Evolutionary conservation across 2,329 filamentous ascomycete genomes (phyloP).

Genomic region (Curvularia spicifera): DNA sequence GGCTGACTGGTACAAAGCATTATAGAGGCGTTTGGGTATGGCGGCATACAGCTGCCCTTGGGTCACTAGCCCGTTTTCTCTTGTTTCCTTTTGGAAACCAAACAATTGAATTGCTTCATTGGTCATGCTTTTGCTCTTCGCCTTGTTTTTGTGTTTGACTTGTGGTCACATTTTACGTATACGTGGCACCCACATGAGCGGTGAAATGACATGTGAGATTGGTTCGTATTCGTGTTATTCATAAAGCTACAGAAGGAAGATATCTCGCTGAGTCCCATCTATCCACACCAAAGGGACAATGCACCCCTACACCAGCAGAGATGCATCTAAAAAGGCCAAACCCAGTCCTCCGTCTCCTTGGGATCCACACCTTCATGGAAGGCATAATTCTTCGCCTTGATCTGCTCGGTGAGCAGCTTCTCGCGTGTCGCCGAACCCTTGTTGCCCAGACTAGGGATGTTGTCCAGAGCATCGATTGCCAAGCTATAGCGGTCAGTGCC

Average conservation of each 20-base stretch:
- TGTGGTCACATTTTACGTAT: not conserved
- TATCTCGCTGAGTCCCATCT: not conserved
- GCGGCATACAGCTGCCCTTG: not conserved
- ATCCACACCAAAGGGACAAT: not conserved
- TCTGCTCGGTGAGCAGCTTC: slow-evolving; percentile 68
- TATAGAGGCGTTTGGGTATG: slow-evolving; percentile 6
- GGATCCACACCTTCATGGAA: slow-evolving; percentile 75
- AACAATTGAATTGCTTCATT: not conserved
- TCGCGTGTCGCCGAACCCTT: slow-evolving; percentile 68
- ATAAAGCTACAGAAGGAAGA: not conserved
- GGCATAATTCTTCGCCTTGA: slow-evolving; percentile 67
- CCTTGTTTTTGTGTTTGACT: not conserved
- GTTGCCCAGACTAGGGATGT: slow-evolving; percentile 67
- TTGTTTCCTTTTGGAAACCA: not conserved
- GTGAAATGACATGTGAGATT: not conserved
- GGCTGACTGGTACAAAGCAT: slow-evolving; percentile 4
- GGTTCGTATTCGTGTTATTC: not conserved
- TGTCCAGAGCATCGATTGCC: slow-evolving; percentile 77
- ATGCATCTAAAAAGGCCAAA: slow-evolving; percentile 60
- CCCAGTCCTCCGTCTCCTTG: slow-evolving; percentile 68
- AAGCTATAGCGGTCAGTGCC: slow-evolving; percentile 78
- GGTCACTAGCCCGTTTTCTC: not conserved
- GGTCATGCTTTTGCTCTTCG: not conserved
- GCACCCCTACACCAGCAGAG: not conserved
- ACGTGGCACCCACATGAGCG: not conserved